phyloP scores from a whole-genome alignment of 1,139 yeast genomes.

The Candida sp. region DNA sequence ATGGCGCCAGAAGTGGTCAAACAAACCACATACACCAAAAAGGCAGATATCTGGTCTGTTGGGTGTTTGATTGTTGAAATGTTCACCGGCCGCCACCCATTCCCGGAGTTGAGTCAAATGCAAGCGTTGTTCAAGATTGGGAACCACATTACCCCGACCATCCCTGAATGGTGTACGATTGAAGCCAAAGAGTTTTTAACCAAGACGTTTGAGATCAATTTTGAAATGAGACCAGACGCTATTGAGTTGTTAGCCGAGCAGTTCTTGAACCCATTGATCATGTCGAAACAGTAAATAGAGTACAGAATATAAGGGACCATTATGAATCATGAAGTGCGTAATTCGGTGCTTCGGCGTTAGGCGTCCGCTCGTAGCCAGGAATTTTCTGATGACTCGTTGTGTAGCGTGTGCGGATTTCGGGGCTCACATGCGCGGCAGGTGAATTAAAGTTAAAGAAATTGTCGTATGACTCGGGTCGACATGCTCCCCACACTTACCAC shows the following conservation, averaged over 20 bases:
- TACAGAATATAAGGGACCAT: no score
- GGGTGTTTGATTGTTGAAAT: conserved; percentile 92
- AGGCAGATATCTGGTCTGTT: conserved; percentile 96
- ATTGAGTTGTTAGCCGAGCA: conserved; percentile 66
- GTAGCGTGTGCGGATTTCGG: no score
- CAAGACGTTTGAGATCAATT: conserved; percentile 77
- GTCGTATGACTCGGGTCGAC: no score
- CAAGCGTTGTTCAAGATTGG: conserved; percentile 96
- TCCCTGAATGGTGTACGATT: conserved; percentile 77
- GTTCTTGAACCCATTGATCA: conserved; percentile 57
- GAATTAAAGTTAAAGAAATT: no score
- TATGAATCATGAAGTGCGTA: neutral
- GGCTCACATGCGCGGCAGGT: no score
- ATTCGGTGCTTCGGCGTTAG: no score
- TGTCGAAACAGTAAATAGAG: conserved; percentile 33
- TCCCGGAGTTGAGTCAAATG: conserved; percentile 94
- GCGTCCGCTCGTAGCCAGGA: no score
- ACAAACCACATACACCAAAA: conserved; percentile 86
- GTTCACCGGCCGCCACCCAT: conserved; percentile 96
- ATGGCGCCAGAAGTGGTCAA: conserved; percentile 99
- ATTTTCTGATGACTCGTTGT: no score
- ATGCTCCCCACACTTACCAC: no score
- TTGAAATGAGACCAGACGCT: conserved; percentile 75
- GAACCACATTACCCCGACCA: conserved; percentile 74
- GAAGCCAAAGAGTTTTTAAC: conserved; percentile 71